These are phyloP conservation scores for Viola pubescens DNA, from an alignment of 441 rosid genomes.

Conservation along the genomic window DNA sequence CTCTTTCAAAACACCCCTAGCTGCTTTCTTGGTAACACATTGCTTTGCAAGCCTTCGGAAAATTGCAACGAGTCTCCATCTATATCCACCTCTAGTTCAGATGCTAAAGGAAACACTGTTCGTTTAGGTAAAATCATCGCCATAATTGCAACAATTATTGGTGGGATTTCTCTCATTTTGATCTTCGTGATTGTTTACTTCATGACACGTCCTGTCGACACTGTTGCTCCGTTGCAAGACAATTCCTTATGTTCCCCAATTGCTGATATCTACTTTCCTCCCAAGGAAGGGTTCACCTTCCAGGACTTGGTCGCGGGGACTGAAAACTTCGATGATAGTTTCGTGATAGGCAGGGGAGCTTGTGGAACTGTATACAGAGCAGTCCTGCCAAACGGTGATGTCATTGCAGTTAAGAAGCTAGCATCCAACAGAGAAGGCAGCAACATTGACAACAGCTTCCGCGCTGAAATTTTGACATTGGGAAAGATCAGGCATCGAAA, in stretches of 20 bases:
- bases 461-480: conserved; percentile 73
- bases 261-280: conserved; percentile 67
- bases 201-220: conserved; percentile 45
- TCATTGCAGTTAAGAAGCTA: conserved; percentile 74
- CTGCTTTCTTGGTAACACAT: conserved; percentile 57
- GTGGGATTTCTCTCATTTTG: conserved; percentile 64
- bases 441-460: conserved; percentile 69
- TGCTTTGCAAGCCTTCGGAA: conserved; percentile 60
- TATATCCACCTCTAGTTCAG: conserved; percentile 26
- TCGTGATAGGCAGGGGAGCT: conserved; percentile 71
- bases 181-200: conserved; percentile 49
- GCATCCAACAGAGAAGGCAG: conserved; percentile 72
- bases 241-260: conserved; percentile 30
- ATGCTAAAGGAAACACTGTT: conserved; percentile 10
- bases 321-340: conserved; percentile 59
- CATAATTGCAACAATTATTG: conserved; percentile 53
- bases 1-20: conserved; percentile 39
- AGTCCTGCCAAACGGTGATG: conserved; percentile 46
- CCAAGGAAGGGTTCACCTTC: conserved; percentile 73
- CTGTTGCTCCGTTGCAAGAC: conserved; percentile 43
- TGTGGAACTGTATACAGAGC: conserved; percentile 91
- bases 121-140: conserved; percentile 53
- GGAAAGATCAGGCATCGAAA: conserved; percentile 90
- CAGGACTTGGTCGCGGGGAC: conserved; percentile 75
- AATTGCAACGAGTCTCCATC: conserved; percentile 41